A percentile compares a stretch with the other conserved stretches of the same genome.
Evolutionary conservation across 176 grass and related monocot genomes (phyloP).

Genomic region (Triticum monococcum): DNA sequence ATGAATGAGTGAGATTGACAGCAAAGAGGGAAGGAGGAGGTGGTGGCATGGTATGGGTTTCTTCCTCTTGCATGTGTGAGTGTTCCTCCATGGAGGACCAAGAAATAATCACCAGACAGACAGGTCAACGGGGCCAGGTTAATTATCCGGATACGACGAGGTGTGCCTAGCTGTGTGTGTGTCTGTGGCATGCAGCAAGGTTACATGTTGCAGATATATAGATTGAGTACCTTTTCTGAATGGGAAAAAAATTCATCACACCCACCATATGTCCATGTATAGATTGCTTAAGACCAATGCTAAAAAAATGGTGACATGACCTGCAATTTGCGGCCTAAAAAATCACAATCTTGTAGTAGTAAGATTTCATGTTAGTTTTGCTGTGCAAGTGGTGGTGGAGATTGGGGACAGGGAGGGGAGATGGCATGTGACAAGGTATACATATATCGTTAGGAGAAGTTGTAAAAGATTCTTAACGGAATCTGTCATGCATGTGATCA

Average conservation of each 20-base stretch:
- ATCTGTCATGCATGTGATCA: background rate
- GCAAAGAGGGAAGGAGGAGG: background rate
- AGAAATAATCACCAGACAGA: background rate
- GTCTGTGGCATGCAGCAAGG: background rate
- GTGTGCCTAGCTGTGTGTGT: background rate
- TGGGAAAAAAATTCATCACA: background rate
- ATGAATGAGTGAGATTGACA: background rate
- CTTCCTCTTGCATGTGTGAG: background rate
- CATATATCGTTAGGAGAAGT: too few species aligned
- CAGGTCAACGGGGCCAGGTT: background rate
- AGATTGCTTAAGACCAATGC: background rate
- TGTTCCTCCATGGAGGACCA: background rate
- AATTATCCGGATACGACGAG: background rate
- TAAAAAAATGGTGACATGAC: background rate
- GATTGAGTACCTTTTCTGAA: too few species aligned
- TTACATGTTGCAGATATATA: background rate
- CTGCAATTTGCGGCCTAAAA: too few species aligned
- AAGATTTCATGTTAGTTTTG: background rate
- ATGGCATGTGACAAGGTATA: background rate
- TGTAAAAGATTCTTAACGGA: background rate
- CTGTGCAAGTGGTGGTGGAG: background rate
- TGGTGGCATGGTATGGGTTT: background rate
- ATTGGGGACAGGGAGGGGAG: background rate
- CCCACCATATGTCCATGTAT: background rate
- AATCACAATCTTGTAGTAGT: background rate